These are phyloP conservation scores for Aspergillus saccharolyticus DNA, from an alignment of 495 filamentous ascomycete species.

Conservation along the genomic window DNA sequence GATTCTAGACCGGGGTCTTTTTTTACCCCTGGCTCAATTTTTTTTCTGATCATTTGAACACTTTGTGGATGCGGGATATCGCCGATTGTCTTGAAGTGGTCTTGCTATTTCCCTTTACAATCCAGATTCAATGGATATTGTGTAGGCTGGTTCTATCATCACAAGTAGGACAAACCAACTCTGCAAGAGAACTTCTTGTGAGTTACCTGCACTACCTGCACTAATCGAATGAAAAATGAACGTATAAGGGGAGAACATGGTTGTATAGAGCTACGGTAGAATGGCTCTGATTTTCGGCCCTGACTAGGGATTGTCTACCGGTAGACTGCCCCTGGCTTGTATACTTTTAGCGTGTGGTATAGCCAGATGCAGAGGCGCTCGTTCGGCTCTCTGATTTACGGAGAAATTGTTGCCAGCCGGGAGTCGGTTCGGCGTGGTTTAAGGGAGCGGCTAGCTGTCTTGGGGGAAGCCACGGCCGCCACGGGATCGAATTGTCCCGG, in stretches of 20 bases:
- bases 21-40: slow-evolving; percentile 17
- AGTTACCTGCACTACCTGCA: no score
- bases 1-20: slow-evolving; percentile 31
- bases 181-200: no score
- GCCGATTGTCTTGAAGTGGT: neutral
- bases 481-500: slow-evolving; percentile 17
- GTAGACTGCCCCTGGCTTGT: slow-evolving; percentile 1
- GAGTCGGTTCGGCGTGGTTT: slow-evolving; percentile 17
- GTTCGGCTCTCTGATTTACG: slow-evolving; percentile 25
- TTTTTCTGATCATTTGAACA: slow-evolving; percentile 10
- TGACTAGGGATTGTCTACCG: neutral
- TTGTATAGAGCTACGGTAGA: no score
- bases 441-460: neutral
- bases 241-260: no score
- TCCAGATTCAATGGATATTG: neutral
- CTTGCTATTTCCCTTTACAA: neutral
- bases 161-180: neutral
- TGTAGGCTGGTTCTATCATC: no score
- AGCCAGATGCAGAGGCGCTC: neutral
- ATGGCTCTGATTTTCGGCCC: no score
- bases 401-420: slow-evolving; percentile 26
- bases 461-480: neutral
- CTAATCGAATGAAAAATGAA: no score
- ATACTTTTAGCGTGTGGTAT: slow-evolving; percentile 1
- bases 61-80: neutral